Percentiles rank a stretch among this genome's conserved stretches.
Evolutionary conservation across 2,329 filamentous ascomycete genomes (phyloP).

Genomic region (Alternaria metachromatica): DNA sequence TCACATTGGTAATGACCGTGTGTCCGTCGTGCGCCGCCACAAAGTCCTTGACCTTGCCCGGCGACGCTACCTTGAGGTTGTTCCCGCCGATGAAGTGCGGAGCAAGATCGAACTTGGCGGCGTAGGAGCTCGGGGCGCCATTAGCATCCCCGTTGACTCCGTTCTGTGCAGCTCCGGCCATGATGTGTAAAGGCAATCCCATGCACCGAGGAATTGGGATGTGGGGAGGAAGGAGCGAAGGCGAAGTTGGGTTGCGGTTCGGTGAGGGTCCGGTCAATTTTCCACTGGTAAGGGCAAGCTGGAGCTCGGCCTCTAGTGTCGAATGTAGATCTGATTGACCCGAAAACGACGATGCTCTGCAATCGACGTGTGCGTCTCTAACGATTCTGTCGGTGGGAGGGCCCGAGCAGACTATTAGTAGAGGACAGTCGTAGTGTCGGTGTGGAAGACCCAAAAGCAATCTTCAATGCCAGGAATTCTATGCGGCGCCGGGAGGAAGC

Average conservation of each 20-base stretch:
- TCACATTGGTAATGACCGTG: conserved; percentile 97
- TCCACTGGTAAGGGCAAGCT: conserved; percentile 27
- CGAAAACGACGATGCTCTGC: conserved; percentile 4
- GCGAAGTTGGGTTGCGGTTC: conserved; percentile 16
- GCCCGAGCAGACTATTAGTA: conserved; percentile 29
- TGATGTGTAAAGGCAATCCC: conserved; percentile 38
- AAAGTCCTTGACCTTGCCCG: conserved; percentile 95
- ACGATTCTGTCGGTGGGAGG: conserved; percentile 27
- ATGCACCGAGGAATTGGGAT: conserved; percentile 29
- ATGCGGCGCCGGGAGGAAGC: conserved; percentile 23
- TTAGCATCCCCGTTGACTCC: conserved; percentile 56
- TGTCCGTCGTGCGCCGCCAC: conserved; percentile 88
- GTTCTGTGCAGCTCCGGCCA: conserved; percentile 43
- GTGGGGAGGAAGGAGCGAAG: conserved; percentile 13
- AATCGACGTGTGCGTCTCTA: not conserved
- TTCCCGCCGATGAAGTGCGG: conserved; percentile 98
- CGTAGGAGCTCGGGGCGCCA: conserved; percentile 68
- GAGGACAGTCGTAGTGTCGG: conserved; percentile 18
- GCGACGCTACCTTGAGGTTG: conserved; percentile 77
- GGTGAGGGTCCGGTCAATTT: conserved; percentile 33
- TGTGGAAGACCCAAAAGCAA: conserved; percentile 11
- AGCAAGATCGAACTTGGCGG: conserved; percentile 81
- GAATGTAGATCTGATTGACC: conserved; percentile 21
- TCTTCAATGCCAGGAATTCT: conserved; percentile 5
- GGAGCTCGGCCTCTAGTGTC: conserved; percentile 31